A percentile compares a stretch with the other conserved stretches of the same genome.
Evolutionary conservation across 2,329 filamentous ascomycete species (phyloP).

Genomic region (Botryosphaeria dothidea): DNA sequence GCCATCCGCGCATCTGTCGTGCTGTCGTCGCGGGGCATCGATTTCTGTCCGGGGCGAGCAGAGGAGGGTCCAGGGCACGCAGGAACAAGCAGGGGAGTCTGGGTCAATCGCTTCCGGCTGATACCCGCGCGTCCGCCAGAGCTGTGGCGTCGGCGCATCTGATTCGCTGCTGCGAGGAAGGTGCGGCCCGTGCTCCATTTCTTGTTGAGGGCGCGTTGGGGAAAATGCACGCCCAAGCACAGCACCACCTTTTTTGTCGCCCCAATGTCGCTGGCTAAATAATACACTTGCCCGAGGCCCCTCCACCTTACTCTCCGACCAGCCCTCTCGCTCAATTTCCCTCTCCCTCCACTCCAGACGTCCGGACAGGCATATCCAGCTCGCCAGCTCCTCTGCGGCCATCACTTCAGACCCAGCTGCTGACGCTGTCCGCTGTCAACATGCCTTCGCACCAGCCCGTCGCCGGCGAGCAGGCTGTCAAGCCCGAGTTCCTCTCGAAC

Average conservation of each 20-base stretch:
- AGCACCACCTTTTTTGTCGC: slow-evolving; percentile 11
- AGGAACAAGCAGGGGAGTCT: not conserved
- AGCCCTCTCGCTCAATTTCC: slow-evolving; percentile 21
- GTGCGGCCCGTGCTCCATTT: slow-evolving; percentile 17
- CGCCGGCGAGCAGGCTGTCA: slow-evolving; percentile 49
- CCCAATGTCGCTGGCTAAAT: slow-evolving; percentile 6
- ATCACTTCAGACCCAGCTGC: slow-evolving; percentile 3
- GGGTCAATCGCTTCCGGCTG: slow-evolving; percentile 9
- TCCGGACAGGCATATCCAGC: not conserved
- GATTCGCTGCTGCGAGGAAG: not conserved
- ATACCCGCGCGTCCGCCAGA: slow-evolving; percentile 4
- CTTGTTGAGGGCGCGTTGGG: slow-evolving; percentile 20
- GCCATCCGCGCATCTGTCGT: not conserved
- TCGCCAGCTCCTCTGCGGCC: not conserved
- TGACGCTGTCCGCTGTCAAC: slow-evolving; percentile 20
- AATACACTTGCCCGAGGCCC: slow-evolving; percentile 27
- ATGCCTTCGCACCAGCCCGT: slow-evolving; percentile 57
- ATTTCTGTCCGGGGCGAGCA: not conserved
- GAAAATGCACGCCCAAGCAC: slow-evolving; percentile 6
- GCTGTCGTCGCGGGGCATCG: not conserved
- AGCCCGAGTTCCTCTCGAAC: slow-evolving; percentile 48
- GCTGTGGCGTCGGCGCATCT: slow-evolving; percentile 3
- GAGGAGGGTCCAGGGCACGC: not conserved
- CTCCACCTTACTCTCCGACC: slow-evolving; percentile 26
- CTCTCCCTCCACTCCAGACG: not conserved